Evolutionary conservation across 2,329 filamentous ascomycete species (phyloP).

Genomic region (Dendryphion nanum): DNA sequence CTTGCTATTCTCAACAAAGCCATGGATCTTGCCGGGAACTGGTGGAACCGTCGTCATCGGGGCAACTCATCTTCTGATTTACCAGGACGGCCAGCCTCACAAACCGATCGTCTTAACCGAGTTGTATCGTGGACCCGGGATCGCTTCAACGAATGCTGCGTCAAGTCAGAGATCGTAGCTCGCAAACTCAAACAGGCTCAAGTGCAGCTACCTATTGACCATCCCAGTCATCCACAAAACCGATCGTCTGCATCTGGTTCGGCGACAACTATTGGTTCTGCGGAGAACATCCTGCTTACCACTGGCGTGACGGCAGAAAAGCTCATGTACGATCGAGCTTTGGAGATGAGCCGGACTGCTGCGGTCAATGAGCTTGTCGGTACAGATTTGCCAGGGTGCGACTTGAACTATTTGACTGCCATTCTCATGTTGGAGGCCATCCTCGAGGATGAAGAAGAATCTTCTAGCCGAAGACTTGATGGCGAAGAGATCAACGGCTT

Average conservation of each 20-base stretch:
- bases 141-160: constrained; percentile 94
- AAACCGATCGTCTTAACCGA: constrained; percentile 76
- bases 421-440: constrained; percentile 95
- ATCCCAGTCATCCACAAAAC: constrained; percentile 82
- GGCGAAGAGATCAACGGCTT: constrained; percentile 55
- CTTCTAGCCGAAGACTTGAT: constrained; percentile 45
- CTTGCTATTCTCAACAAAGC: constrained; percentile 85
- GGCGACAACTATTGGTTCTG: constrained; percentile 60
- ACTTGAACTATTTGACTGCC: constrained; percentile 89
- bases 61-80: constrained; percentile 54
- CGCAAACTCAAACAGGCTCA: constrained; percentile 85
- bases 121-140: constrained; percentile 93
- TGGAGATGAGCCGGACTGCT: constrained; percentile 94
- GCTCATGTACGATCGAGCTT: constrained; percentile 93
- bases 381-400: constrained; percentile 81
- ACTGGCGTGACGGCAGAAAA: constrained; percentile 92
- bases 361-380: constrained; percentile 95
- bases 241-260: constrained; percentile 61
- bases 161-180: constrained; percentile 94
- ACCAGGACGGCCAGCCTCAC: constrained; percentile 36
- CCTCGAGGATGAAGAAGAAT: constrained; percentile 73
- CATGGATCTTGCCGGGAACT: constrained; percentile 90
- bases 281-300: constrained; percentile 79
- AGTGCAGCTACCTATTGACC: constrained; percentile 75
- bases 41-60: constrained; percentile 83